Base-by-base conservation (phyloP, 148 eudicot genomes). In the Persicaria maculosa region DNA sequence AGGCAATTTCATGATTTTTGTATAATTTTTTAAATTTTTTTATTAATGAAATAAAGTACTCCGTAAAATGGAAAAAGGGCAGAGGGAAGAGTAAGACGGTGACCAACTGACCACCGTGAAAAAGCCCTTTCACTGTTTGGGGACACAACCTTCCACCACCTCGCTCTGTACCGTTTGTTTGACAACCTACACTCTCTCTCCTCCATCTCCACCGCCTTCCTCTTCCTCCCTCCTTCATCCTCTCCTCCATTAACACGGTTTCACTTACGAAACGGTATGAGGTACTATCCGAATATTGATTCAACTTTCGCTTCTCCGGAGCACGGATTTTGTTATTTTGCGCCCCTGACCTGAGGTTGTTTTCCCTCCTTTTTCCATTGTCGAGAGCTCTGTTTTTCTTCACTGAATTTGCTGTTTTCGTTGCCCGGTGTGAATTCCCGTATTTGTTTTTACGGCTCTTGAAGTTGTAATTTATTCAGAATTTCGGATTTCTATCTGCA, bases 141-240 rank as follows among this genome's bases (percentile, higher is more conserved):
- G 43, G 36, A 22, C 3, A 59, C 40, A 59, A 59, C 67, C 67
- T 59, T 20, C 43, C 67, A 10, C 40, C 43, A 4, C 20, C 67
- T 59, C 36, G 10, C 40, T 59, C 20, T 59, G 67, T 59, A 20
- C 67, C 67, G 67, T 59, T 59, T 59, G 67, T 20, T 59, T 59
- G 67, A 59, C 67, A 59, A 22, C 11, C 67, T 25, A 40, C 9
- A 59, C 67, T 7, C 67, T 22, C 40, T 59, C 67, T 25, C 2
- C 40, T 22, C 40, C 25, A 40, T 25, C 67, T 20, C 67, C 59
- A 17, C 22, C 59, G 22, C 22, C 59, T 0, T 17, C 22, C 22
- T 6, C 59, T 54, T n/a, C 59, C 59, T 2, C 43, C 14, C 43
- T 59, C 9, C 12, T 25, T 59, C 12, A 5, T 22, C 67, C 12